Evolutionary conservation across 2,329 filamentous ascomycete species (phyloP), one percentile per base, ranked within the genome.

Genomic region (Ceratocystis colombiana): DNA sequence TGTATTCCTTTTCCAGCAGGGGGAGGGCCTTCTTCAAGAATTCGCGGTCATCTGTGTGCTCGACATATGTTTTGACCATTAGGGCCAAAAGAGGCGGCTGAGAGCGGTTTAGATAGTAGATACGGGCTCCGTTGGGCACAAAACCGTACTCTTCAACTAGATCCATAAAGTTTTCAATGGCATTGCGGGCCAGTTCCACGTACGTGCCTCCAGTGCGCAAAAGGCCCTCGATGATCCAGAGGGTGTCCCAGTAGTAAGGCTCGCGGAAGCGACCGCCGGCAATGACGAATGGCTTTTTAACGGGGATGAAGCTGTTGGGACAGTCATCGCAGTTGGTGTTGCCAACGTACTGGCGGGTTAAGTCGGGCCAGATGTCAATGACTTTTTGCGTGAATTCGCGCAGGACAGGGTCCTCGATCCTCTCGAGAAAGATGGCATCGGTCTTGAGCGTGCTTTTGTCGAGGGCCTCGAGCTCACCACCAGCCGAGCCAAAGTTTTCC

Each of bases 221-320:
- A 28, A 88, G 77, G 28, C 86, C 86, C 74, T 86, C 82, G 61
- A 88, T 70, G 62, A 88, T 86, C 84, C 84, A 87, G 75, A 82
- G 88, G 41, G 83, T 85, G 73, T 88, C 85, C 85, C 85, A 88
- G 73, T 88, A 88, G 72, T 88, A 88, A 1, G 84, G 80, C 73
- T 88, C 86, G 44, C 85, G 79, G 77, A 88, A 88, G 37, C 86
- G 83, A n/a, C 86, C 85, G 12, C 85, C 85, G 2, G 85, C 85
- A 17, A 88, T 80, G n/a, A 88, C 84, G 71, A 88, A 88, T 2
- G 84, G 85, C 67, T 83, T 81, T 71, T 86, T 86, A 68, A 88
- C 72, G 5, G 84, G 83, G 66, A 88, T 82, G 74, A 86, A 88
- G 72, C 84, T 87, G 70, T 80, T 80, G 44, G 84, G 83, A 68